Evolutionary conservation across 2,329 filamentous ascomycete genomes (phyloP), one percentile per base, ranked within the genome.

Genomic region (Sclerotinia subarctica): DNA sequence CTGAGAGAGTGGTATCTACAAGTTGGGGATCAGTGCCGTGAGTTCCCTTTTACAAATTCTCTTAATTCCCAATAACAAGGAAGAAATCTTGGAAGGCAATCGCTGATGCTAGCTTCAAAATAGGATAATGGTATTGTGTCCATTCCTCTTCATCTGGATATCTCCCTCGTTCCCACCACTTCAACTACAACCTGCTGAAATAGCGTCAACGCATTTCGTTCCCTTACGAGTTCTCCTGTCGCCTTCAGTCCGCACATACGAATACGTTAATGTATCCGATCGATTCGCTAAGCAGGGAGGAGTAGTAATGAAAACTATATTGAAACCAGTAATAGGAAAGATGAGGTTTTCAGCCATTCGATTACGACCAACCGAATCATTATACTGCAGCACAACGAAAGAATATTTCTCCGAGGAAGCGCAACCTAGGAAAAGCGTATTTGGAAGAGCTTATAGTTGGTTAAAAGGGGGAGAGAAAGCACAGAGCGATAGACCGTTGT

Each of bases 151-250:
- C 76, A 79, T 91, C 32, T 78, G 87, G 67, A 89, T 85, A 3
- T 82, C 81, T 24, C 83, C 84, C 38, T 79, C 82, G 32, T 80
- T 85, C 6, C 86, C 88, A 6, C 78, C 83, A 1, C 80, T 91
- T 51, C 82, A 82, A 57, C 80, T 91, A n/a, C 88, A 91, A 73
- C 88, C 88, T 5, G 85, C 85, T 44, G 89, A 91, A 78, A 87
- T 91, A 26, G 88, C 86, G 32, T 87, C 87, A 1, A 85, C 86
- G 2, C 88, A 91, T 76, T 91, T 88, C 89, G 87, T 91, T 5
- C 85, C 89, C 17, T 77, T 91, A 3, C 81, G 85, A 64, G 84
- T 84, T 24, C 82, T 91, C 10, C 80, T 90, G n/a, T 83, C 85
- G 1, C 83, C 87, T 2, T 79, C 80, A 1, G 81, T 86, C n/a